A percentile compares a stretch with the other conserved stretches of the same genome.
These are phyloP conservation scores for Catunica adiposa DNA, from an alignment of 2,329 filamentous ascomycete genomes.

Conservation along the genomic window DNA sequence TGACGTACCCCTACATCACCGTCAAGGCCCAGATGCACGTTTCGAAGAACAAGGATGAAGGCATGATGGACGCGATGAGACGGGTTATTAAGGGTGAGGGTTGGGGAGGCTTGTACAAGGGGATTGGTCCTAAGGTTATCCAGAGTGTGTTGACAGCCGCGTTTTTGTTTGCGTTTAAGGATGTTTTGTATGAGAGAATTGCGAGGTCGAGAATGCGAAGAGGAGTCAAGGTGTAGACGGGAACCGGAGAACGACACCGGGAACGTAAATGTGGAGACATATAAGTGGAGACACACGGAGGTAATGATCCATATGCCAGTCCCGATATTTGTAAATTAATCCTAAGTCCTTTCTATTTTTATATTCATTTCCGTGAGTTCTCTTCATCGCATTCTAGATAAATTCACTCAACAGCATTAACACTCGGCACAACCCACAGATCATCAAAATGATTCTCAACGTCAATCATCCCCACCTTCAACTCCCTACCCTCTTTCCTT, in stretches of 20 bases:
- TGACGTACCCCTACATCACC: conserved; percentile 98
- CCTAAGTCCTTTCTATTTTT: neutral
- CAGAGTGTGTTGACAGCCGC: conserved; percentile 94
- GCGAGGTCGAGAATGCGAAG: conserved; percentile 42
- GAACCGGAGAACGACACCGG: neutral
- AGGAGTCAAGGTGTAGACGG: conserved; percentile 22
- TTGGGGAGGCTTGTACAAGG: conserved; percentile 83
- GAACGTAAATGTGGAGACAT: neutral
- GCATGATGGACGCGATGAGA: conserved; percentile 60
- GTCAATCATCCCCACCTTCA: conserved; percentile 1
- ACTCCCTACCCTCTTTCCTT: conserved; percentile 21
- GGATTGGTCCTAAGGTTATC: conserved; percentile 87
- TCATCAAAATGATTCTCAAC: conserved; percentile 3
- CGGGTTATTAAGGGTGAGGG: conserved; percentile 77
- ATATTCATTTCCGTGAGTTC: neutral
- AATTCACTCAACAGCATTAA: neutral
- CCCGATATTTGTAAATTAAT: conserved; percentile 1
- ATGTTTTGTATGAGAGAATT: conserved; percentile 76
- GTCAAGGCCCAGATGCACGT: conserved; percentile 98
- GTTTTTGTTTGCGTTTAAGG: conserved; percentile 95
- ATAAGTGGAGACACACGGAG: too few relatives aligned
- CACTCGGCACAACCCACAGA: conserved; percentile 10
- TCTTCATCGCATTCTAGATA: neutral
- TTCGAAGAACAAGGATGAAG: conserved; percentile 60
- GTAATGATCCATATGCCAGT: neutral